Conservation (phyloP, 192 early-diverging fungal genomes). For the Podila verticillata region DNA sequence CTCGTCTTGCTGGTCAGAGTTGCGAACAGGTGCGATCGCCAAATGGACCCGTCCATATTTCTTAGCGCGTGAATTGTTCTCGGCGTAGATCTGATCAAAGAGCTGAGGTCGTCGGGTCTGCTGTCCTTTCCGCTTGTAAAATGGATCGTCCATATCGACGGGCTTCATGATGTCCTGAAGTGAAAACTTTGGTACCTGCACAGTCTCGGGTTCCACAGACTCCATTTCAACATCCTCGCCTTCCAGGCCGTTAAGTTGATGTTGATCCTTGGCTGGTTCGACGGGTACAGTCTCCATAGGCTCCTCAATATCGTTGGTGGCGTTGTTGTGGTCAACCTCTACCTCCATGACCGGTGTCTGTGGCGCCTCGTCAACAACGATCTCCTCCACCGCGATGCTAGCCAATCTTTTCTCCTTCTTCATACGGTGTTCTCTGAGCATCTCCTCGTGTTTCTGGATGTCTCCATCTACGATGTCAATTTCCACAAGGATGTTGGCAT, state of each 20-base stretch:
- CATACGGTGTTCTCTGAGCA: slow-evolving; percentile 9
- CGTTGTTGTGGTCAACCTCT: slow-evolving; percentile 1
- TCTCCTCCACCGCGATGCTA: not conserved
- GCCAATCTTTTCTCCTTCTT: slow-evolving; percentile 11
- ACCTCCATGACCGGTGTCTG: too few relatives aligned
- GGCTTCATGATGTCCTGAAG: slow-evolving; percentile 14
- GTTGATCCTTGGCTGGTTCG: not conserved
- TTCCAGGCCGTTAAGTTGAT: not conserved
- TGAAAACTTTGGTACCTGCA: slow-evolving; percentile 23
- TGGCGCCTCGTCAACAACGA: too few relatives aligned
- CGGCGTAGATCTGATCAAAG: slow-evolving; percentile 54
- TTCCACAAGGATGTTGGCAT: slow-evolving; percentile 29
- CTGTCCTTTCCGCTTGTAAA: slow-evolving; percentile 21
- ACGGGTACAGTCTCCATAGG: not conserved
- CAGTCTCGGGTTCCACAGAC: slow-evolving; percentile 20
- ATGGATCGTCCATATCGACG: slow-evolving; percentile 33
- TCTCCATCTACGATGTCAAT: slow-evolving; percentile 43
- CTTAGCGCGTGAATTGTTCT: slow-evolving; percentile 45
- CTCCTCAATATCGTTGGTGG: slow-evolving; percentile 11
- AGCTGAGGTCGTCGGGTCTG: slow-evolving; percentile 54
- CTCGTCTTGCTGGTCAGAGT: slow-evolving; percentile 15
- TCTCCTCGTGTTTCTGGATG: slow-evolving; percentile 28
- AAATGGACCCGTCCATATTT: slow-evolving; percentile 50
- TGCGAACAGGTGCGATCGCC: slow-evolving; percentile 19
- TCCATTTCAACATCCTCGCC: slow-evolving; percentile 20